A percentile compares a stretch with the other conserved stretches of the same genome.
These are phyloP conservation scores for Auriscalpium orientale DNA, from an alignment of 768 basidiomycete species.

Conservation along the genomic window DNA sequence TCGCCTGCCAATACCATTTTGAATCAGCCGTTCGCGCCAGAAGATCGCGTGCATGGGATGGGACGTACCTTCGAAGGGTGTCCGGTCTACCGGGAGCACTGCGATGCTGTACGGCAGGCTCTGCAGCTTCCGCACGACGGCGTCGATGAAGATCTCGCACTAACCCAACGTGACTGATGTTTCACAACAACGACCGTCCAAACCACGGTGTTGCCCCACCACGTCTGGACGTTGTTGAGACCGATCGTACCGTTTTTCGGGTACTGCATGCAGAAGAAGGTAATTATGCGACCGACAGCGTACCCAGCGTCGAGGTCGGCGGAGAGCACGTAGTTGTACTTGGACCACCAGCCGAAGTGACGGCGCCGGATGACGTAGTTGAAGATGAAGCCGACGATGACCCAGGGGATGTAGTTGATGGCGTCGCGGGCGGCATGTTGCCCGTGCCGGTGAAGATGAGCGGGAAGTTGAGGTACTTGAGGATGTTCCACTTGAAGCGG, in stretches of 20 bases:
- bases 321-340: conserved; percentile 26
- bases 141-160: conserved; percentile 52
- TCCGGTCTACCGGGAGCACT: conserved; percentile 45
- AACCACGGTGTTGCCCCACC: conserved; percentile 35
- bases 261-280: conserved; percentile 28
- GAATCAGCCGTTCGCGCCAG: not conserved
- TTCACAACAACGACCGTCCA: too few relatives aligned
- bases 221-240: conserved; percentile 23
- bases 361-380: conserved; percentile 28
- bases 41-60: not conserved
- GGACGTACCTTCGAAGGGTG: conserved; percentile 53
- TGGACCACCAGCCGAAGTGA: conserved; percentile 31
- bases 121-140: conserved; percentile 47
- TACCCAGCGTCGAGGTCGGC: conserved; percentile 7
- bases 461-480: conserved; percentile 54
- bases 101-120: conserved; percentile 36
- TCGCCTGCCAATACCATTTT: conserved; percentile 39
- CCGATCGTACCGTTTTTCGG: conserved; percentile 28
- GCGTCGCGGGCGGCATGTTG: conserved; percentile 35
- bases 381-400: conserved; percentile 30
- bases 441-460: conserved; percentile 34
- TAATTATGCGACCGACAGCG: conserved; percentile 20
- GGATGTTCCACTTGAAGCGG: conserved; percentile 12
- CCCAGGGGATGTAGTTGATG: conserved; percentile 32
- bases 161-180: too few relatives aligned